Evolutionary conservation across 176 grass and related monocot genomes (phyloP).

Genomic region (Leersia perrieri): DNA sequence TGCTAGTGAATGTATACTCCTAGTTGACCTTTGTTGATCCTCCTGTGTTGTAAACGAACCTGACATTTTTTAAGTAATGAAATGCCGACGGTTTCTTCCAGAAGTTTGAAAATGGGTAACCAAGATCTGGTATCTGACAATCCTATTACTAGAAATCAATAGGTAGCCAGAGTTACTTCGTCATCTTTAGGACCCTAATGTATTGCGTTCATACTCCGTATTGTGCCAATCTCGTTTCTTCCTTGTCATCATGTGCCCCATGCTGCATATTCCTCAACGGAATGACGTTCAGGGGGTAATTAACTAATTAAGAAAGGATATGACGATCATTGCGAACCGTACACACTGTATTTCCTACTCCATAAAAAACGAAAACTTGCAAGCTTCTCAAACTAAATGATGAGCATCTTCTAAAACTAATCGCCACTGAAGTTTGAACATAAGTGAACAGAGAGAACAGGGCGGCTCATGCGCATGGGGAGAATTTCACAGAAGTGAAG

Average conservation of each 20-base stretch:
- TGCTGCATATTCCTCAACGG: background rate
- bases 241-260: background rate
- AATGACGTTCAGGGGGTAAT: background rate
- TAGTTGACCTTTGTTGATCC: background rate
- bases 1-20: background rate
- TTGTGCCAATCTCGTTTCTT: too few relatives aligned
- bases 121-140: background rate
- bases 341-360: background rate
- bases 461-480: too few relatives aligned
- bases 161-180: background rate
- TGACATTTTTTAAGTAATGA: background rate
- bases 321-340: background rate
- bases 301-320: background rate
- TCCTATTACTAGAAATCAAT: background rate
- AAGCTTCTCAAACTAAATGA: background rate
- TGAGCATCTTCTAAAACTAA: too few relatives aligned
- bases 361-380: too few relatives aligned
- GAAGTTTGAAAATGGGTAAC: background rate
- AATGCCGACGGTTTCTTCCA: background rate
- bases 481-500: too few relatives aligned
- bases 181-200: background rate
- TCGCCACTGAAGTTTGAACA: too few relatives aligned
- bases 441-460: too few relatives aligned
- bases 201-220: background rate
- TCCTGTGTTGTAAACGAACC: background rate